A percentile compares a stretch with the other conserved stretches of the same genome.
Evolutionary conservation across 179 eudicot genomes (phyloP).

Genomic region (Vitellaria paradoxa): DNA sequence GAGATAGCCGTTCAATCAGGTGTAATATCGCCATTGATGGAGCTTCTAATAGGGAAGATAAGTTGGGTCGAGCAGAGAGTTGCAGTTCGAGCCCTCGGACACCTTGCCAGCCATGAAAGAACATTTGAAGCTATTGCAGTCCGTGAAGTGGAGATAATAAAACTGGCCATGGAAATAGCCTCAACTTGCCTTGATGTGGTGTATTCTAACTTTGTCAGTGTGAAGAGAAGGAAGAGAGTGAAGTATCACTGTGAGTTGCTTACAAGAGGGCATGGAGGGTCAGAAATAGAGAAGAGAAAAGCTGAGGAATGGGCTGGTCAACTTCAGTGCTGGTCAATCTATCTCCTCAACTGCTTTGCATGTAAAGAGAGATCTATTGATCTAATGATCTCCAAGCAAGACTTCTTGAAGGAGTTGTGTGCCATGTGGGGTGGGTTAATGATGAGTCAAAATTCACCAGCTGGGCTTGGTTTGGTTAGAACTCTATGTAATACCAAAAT

Average conservation of each 20-base stretch:
- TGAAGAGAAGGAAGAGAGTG: conserved; percentile 24
- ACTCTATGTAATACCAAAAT: conserved; percentile 40
- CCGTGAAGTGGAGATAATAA: conserved; percentile 44
- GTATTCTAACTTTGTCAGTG: conserved; percentile 39
- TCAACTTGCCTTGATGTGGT: conserved; percentile 41
- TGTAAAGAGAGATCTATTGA: conserved; percentile 39
- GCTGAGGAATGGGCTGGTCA: conserved; percentile 87
- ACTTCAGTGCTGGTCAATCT: conserved; percentile 61
- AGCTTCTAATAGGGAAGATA: conserved; percentile 61
- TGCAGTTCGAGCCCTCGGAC: conserved; percentile 70
- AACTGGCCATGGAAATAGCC: conserved; percentile 42
- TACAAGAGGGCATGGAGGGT: conserved; percentile 64
- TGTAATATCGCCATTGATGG: conserved; percentile 56
- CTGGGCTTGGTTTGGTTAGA: conserved; percentile 59
- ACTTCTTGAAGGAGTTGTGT: conserved; percentile 44
- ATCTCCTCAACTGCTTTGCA: conserved; percentile 54
- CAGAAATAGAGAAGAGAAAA: conserved; percentile 48
- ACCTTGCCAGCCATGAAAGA: conserved; percentile 53
- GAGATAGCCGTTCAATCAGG: conserved; percentile 49
- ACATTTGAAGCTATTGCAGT: conserved; percentile 42
- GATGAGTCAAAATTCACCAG: conserved; percentile 39
- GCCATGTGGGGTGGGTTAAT: conserved; percentile 69
- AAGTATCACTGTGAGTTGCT: conserved; percentile 59
- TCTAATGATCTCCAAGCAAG: conserved; percentile 37
- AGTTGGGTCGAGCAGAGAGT: conserved; percentile 80